These are phyloP conservation scores for Populus tomentosa DNA, from an alignment of 441 rosid species.

Conservation along the genomic window DNA sequence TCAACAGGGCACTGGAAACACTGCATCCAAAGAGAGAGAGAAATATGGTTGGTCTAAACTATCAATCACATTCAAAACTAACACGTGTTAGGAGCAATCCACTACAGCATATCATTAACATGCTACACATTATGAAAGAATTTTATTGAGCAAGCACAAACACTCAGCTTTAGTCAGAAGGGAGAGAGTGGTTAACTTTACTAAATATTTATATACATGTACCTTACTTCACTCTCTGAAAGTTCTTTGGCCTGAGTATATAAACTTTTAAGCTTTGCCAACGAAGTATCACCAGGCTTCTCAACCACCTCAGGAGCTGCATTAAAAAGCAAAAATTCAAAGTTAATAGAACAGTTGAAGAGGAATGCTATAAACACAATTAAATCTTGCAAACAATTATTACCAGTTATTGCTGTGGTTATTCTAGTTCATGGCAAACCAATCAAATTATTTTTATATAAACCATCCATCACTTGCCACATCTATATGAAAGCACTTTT, in stretches of 20 bases:
- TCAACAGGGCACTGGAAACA: constrained; percentile 44
- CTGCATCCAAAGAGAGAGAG: constrained; percentile 36
- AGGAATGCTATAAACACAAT: not conserved
- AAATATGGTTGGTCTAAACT: not conserved
- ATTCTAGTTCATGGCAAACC: not conserved
- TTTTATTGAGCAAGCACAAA: not conserved
- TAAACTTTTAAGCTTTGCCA: constrained; percentile 52
- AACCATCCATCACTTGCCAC: not conserved
- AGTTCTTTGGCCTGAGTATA: constrained; percentile 82
- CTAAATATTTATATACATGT: constrained; percentile 15
- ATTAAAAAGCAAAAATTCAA: constrained; percentile 23
- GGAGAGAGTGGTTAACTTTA: not conserved
- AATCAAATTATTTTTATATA: no score
- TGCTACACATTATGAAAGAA: not conserved
- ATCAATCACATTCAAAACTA: not conserved
- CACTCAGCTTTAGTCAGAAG: not conserved
- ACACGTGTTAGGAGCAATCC: not conserved
- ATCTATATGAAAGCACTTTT: not conserved
- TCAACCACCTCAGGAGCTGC: constrained; percentile 95
- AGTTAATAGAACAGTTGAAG: not conserved
- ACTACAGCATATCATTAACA: not conserved
- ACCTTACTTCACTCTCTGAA: constrained; percentile 82
- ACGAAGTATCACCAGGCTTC: constrained; percentile 86
- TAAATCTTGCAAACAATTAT: no score
- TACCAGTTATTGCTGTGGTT: not conserved